phyloP scores from a whole-genome alignment of 441 rosid species.

The Aquilaria agallochum region DNA sequence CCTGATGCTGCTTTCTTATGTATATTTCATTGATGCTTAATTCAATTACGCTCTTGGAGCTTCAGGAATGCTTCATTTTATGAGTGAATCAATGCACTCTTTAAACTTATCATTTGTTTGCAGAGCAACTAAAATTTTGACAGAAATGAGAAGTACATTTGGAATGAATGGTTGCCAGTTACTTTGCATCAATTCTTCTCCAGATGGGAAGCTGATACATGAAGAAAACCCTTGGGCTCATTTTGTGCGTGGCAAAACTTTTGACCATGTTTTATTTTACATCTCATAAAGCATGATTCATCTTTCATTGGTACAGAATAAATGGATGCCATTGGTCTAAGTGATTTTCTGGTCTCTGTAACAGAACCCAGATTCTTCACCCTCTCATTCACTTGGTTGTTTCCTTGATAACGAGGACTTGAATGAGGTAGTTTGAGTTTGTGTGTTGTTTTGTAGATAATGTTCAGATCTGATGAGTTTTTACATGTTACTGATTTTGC shows the following conservation, averaged over 20 bases:
- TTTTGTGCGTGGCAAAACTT: conserved; percentile 50
- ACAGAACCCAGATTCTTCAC: conserved; percentile 64
- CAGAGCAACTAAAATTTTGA: conserved; percentile 79
- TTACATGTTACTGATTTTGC: conserved; percentile 22
- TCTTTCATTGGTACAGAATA: too few relatives aligned
- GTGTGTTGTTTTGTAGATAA: conserved; percentile 10
- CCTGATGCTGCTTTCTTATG: too few relatives aligned
- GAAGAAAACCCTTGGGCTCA: conserved; percentile 72
- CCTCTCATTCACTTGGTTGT: conserved; percentile 58
- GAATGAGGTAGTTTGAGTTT: conserved; percentile 51
- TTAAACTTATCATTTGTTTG: conserved; percentile 20
- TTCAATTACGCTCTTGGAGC: too few relatives aligned
- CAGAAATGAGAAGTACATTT: conserved; percentile 91
- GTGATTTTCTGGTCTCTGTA: conserved; percentile 18
- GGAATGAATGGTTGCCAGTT: conserved; percentile 77
- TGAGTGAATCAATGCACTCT: conserved; percentile 7
- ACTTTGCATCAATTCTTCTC: conserved; percentile 92
- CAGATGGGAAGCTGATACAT: conserved; percentile 61
- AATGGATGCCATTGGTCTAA: too few relatives aligned
- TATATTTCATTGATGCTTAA: too few relatives aligned
- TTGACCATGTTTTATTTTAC: background rate
- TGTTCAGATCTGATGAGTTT: conserved; percentile 12
- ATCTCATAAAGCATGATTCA: too few relatives aligned
- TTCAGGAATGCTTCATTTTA: too few relatives aligned
- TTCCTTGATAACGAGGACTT: conserved; percentile 75